Percentiles rank a stretch among this genome's conserved stretches.
Conservation (phyloP, 176 grass and related monocot genomes). For the Alopecurus myosuroides region DNA sequence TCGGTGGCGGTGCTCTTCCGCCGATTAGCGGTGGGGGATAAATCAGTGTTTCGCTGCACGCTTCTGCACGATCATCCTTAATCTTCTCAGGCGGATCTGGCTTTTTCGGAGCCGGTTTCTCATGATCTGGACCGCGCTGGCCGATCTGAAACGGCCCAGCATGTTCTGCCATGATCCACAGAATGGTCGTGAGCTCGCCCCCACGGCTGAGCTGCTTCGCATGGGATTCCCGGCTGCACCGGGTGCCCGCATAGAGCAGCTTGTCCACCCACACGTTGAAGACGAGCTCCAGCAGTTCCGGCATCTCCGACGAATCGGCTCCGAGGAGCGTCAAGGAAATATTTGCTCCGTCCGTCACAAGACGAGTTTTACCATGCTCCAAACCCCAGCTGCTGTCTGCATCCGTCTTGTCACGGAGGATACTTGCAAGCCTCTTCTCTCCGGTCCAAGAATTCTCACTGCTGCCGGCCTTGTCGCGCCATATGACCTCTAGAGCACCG, state of each 20-base stretch:
- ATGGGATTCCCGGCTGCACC: not conserved
- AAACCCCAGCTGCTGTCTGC: not conserved
- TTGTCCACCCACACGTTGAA: not conserved
- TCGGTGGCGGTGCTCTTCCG: not conserved
- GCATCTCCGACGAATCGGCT: rapidly evolving
- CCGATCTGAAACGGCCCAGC: not conserved
- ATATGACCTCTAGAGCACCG: not conserved
- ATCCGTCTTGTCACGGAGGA: rapidly evolving
- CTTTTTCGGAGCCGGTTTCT: not conserved
- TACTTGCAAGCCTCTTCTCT: not conserved
- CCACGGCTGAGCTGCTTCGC: slow-evolving; percentile 3
- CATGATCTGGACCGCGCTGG: not conserved
- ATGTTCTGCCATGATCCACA: not conserved
- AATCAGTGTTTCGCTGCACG: too few species aligned
- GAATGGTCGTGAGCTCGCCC: not conserved
- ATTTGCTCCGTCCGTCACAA: not conserved
- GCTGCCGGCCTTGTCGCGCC: rapidly evolving
- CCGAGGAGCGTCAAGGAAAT: not conserved
- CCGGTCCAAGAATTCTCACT: rapidly evolving
- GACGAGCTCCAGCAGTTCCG: not conserved
- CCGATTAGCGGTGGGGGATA: too few species aligned
- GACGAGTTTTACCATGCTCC: rapidly evolving
- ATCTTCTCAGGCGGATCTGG: too few species aligned
- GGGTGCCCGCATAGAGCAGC: not conserved
- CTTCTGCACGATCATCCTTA: too few species aligned